Evolutionary conservation across 148 eudicot species (phyloP), one percentile per base, ranked within the genome.

Genomic region (Chenopodium suecicum): DNA sequence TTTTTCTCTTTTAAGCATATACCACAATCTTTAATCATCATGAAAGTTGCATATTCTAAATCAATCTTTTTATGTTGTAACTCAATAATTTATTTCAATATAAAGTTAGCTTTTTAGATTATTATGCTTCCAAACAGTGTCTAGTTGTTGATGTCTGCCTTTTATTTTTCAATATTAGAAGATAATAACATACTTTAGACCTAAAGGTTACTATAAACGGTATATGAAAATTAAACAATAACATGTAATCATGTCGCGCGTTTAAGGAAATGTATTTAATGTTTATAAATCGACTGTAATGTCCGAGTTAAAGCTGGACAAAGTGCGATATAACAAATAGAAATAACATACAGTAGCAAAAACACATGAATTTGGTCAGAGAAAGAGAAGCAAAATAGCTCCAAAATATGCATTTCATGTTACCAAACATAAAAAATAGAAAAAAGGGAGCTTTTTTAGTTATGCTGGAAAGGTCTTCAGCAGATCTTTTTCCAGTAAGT

Each of bases 381-480:
- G 22, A 37, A 70, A 34, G 11, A 16, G 19, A 7, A 27, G 25
- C 14, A 67, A 67, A 67, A 3, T 11, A 34, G 25, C 29, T 62
- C 29, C 46, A 75, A 76, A 81, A 10, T 10, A 78, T 25, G 62
- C 70, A 37, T 50, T 78, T 52, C 66, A 73, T 73, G 78, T 83
- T 52, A 78, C 32, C 41, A 34, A 63, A 72, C 67, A 70, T 37
- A 19, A 41, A n/a, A 13, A 56, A 29, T 32, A 67, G 34, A 50
- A 72, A 73, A 71, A 14, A 66, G 60, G 73, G 31, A 10, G 31
- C 60, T 16, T 32, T 71, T 68, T 71, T 58, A 56, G 52, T 54
- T 69, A 56, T 34, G 80, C 80, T 75, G 79, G 70, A 83, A 83
- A 83, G 79, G 68, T 46, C 19, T 66, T 74, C 48, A 41, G 44